Base-by-base conservation (phyloP, 495 filamentous ascomycete species). In the Penicillium turbatum region DNA sequence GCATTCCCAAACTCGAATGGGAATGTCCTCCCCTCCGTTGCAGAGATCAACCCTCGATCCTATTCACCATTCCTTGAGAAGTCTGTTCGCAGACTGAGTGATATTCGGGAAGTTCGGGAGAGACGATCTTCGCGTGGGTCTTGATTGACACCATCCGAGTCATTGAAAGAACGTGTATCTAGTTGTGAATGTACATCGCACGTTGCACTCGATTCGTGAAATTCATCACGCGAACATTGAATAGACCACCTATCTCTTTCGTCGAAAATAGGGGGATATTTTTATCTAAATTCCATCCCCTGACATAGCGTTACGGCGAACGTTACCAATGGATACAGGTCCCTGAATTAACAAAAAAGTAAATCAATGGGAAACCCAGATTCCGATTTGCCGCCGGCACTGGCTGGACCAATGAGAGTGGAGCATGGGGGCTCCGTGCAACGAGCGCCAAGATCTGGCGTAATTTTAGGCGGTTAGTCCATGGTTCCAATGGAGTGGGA, bases 371-470 rank as follows among this genome's bases (percentile, higher is more conserved):
- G 1, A 37, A 29, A 27, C 32, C 2, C 7, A 2, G 6, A 17
- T 26, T 37, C 32, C 32, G 32, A 48, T 48, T 48, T 27, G 13
- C 17, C 31, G 44, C 31, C 8, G 17, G 17, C 21, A 24, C 30
- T 19, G 16, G 10, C 17, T 46, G 1, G 16, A 6, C 27, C 43
- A 24, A 34, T 32, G 8, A 35, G 0, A 11, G 2, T 10, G 16
- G 6, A 47, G 13, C 16, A 12, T 11, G 1, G 5, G 2, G 27
- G 11, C 42, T 44, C 2, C 26, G 42, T 44, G 19, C 30, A 2
- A n/a, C 2, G 11, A 48, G n/a, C 34, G 45, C 31, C 45, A 48
- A 49, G 47, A 17, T 49, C 32, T 29, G 45, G 47, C 47, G 47
- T 27, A 38, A 39, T 49, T 48, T 30, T 15, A 49, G 24, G 35